Evolutionary conservation across 1,284 basidiomycete genomes (phyloP).

Genomic region (Boletus smithii): DNA sequence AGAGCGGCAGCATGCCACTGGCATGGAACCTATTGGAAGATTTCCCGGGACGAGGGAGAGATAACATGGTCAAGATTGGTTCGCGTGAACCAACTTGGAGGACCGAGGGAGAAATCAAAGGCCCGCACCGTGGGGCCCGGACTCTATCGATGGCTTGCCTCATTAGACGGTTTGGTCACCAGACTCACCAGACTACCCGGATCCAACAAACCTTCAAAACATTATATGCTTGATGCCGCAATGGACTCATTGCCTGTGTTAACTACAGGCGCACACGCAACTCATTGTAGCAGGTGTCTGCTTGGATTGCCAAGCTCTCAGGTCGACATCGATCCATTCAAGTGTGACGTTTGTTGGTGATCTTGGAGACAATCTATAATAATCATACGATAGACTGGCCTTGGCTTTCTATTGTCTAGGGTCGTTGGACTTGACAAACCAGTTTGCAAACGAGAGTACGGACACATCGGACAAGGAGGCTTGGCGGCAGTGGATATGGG

Average conservation of each 20-base stretch:
- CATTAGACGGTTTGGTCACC: no score
- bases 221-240: background rate
- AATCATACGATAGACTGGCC: conserved; percentile 55
- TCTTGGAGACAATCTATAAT: conserved; percentile 14
- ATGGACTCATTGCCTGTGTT: conserved; percentile 32
- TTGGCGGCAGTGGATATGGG: conserved; percentile 88
- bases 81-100: background rate
- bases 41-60: background rate
- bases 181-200: no score
- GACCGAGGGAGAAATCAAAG: background rate
- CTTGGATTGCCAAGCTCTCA: conserved; percentile 53
- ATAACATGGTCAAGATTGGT: no score
- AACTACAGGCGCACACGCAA: conserved; percentile 44
- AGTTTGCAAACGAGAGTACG: conserved; percentile 45
- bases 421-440: conserved; percentile 68
- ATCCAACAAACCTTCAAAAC: background rate
- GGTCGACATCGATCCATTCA: conserved; percentile 54
- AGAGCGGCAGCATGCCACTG: background rate
- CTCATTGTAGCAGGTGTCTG: conserved; percentile 56
- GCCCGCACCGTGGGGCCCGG: no score
- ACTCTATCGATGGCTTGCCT: no score
- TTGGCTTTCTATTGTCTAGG: conserved; percentile 84
- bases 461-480: conserved; percentile 49
- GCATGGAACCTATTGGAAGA: background rate
- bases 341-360: conserved; percentile 38